Evolutionary conservation across 805 yeast genomes (phyloP).

Genomic region (Wickerhamiella lipophila): DNA sequence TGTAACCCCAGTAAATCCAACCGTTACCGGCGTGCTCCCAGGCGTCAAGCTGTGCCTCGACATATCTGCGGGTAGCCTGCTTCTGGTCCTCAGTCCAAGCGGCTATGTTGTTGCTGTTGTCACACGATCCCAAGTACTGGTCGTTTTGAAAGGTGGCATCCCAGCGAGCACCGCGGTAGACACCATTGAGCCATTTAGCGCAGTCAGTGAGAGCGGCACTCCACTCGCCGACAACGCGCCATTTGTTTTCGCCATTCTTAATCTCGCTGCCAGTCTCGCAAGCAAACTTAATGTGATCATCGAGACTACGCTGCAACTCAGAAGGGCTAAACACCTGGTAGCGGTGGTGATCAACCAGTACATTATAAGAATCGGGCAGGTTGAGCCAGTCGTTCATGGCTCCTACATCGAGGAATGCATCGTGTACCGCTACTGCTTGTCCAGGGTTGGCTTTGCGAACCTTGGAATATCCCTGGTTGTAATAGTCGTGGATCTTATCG

Average conservation of each 20-base stretch:
- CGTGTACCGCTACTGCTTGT: constrained; percentile 58
- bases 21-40: constrained; percentile 53
- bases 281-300: constrained; percentile 46
- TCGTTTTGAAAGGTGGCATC: constrained; percentile 46
- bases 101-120: constrained; percentile 7
- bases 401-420: constrained; percentile 54
- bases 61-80: constrained; percentile 47
- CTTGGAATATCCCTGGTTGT: constrained; percentile 47
- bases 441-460: constrained; percentile 41
- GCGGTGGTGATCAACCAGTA: constrained; percentile 77
- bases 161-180: constrained; percentile 67
- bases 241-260: constrained; percentile 43
- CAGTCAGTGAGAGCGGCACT: constrained; percentile 88
- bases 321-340: constrained; percentile 69
- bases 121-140: constrained; percentile 50
- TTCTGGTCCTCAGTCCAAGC: constrained; percentile 51
- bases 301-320: constrained; percentile 46
- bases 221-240: constrained; percentile 81
- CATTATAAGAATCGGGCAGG: constrained; percentile 41
- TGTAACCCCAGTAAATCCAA: constrained; percentile 92
- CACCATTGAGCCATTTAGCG: constrained; percentile 80
- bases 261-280: constrained; percentile 38
- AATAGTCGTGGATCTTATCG: constrained; percentile 46
- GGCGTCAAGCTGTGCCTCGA: constrained; percentile 89
- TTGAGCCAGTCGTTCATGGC: constrained; percentile 46